Conservation (phyloP, 2,329 filamentous ascomycete genomes). For the Dactylonectria estremocensis region DNA sequence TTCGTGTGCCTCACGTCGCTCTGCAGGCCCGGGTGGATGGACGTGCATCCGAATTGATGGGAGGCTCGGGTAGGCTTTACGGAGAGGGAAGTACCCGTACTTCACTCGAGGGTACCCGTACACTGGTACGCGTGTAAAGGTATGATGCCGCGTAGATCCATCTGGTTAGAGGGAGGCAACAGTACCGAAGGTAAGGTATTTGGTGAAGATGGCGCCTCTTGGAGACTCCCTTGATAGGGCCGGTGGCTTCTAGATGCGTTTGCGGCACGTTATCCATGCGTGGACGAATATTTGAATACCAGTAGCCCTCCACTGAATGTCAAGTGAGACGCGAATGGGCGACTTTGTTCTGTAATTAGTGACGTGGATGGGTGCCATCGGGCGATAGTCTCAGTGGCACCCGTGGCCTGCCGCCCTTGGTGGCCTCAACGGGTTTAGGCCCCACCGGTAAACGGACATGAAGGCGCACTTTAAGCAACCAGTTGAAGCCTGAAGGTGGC, state of each 20-base stretch:
- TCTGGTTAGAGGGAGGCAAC: neutral
- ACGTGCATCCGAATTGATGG: slow-evolving; percentile 20
- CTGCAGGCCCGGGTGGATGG: slow-evolving; percentile 25
- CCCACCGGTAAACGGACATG: slow-evolving; percentile 36
- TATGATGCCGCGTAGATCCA: neutral
- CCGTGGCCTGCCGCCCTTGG: slow-evolving; percentile 24
- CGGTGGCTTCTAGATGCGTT: slow-evolving; percentile 11
- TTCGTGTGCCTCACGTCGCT: slow-evolving; percentile 15
- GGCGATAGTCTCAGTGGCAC: slow-evolving; percentile 32
- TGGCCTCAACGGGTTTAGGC: slow-evolving; percentile 33
- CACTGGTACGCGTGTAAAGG: slow-evolving; percentile 13
- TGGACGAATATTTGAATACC: slow-evolving; percentile 16
- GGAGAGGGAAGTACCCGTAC: neutral
- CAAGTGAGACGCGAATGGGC: slow-evolving; percentile 37
- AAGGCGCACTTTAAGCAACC: neutral
- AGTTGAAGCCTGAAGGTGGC: neutral
- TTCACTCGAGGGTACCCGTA: too few species aligned
- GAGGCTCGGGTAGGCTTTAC: neutral
- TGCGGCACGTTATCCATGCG: slow-evolving; percentile 22
- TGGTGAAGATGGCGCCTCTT: neutral
- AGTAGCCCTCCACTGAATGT: slow-evolving; percentile 19
- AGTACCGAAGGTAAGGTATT: slow-evolving; percentile 3
- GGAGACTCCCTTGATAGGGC: slow-evolving; percentile 15
- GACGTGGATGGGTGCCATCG: slow-evolving; percentile 44
- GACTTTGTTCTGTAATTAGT: slow-evolving; percentile 21